phyloP scores from a whole-genome alignment of 306 rosid species.

The Oemleria cerasiformis region DNA sequence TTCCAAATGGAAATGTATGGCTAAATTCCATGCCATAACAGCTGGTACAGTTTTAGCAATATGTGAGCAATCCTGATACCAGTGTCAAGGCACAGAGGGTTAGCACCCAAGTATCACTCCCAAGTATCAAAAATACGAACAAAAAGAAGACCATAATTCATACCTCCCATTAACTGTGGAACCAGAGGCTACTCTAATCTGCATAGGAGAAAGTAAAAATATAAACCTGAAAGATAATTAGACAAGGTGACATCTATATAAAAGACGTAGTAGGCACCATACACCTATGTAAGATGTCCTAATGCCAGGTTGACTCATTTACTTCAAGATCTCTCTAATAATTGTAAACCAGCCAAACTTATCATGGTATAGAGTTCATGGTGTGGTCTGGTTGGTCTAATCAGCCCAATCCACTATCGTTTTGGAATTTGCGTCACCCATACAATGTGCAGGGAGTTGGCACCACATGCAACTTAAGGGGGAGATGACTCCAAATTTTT shows the following conservation, averaged over 20 bases:
- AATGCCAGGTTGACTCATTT: background rate
- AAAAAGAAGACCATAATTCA: slow-evolving; percentile 1
- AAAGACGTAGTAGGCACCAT: background rate
- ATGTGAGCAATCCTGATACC: background rate
- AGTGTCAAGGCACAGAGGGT: slow-evolving; percentile 10
- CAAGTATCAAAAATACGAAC: slow-evolving; percentile 3
- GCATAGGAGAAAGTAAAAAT: slow-evolving; percentile 18
- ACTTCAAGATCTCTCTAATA: background rate
- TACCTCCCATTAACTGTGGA: slow-evolving; percentile 35
- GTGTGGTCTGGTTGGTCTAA: background rate
- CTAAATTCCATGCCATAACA: slow-evolving; percentile 3
- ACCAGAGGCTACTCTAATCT: slow-evolving; percentile 34
- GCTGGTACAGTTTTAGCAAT: slow-evolving; percentile 1
- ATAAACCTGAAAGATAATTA: slow-evolving; percentile 3
- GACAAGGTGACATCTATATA: background rate
- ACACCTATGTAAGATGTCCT: background rate
- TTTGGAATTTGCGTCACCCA: background rate
- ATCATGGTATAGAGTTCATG: background rate
- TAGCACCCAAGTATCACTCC: slow-evolving; percentile 3
- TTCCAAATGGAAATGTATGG: slow-evolving; percentile 8
- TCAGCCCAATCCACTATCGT: background rate
- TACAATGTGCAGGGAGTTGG: background rate
- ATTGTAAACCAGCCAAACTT: background rate
- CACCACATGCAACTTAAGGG: background rate
- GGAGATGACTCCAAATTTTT: background rate